Base-by-base conservation (phyloP, 108 stramenopile genomes). In the Cyclotella kingstonii region DNA sequence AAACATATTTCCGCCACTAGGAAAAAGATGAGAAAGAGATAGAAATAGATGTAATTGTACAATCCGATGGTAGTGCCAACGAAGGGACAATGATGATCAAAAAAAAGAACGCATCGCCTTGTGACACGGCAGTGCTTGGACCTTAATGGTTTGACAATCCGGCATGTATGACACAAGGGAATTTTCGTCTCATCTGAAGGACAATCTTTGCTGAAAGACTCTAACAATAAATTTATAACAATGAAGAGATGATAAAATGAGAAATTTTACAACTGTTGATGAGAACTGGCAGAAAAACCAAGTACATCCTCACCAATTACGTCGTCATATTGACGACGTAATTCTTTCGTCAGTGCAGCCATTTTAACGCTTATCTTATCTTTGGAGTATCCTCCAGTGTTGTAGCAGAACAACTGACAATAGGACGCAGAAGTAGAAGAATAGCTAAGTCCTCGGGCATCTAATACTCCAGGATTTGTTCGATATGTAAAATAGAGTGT, bases 51-150 rank as follows among this genome's bases (percentile, higher is more conserved):
- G 79, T 99, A 99, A 66, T 98, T 99, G 81, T 90, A 84, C 11
- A 91, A 75, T 30, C 97, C 98, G 15, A 99, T 79, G 25, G 92
- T 95, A 45, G 87, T 91, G 59, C 94, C 93, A 18, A 98, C 90
- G 64, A 96, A 99, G 15, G 97, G 95, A 68, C 99, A 99, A 78
- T 96, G 95, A 77, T 99, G 99, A 77, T 99, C 99, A 79, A 98
- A 99, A 39, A 89, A 29, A 19, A 92, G 70, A 18, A 98, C 91
- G 65, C 99, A 99, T 52, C 85, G 71, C 27, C 89, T 58, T 18
- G 78, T 73, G 38, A 86, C 87, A 15, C 94, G 81, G 68, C 95
- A 95, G 77, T 99, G 97, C 66, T 98, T 98, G 36, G 95, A 93
- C 41, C 97, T 84, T 9, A 88, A 67, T 5, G 97, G 98, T 33